Percentiles rank a stretch among this genome's conserved stretches.
Conservation (phyloP, 169 alveolate species). For the Theileria annulata region DNA sequence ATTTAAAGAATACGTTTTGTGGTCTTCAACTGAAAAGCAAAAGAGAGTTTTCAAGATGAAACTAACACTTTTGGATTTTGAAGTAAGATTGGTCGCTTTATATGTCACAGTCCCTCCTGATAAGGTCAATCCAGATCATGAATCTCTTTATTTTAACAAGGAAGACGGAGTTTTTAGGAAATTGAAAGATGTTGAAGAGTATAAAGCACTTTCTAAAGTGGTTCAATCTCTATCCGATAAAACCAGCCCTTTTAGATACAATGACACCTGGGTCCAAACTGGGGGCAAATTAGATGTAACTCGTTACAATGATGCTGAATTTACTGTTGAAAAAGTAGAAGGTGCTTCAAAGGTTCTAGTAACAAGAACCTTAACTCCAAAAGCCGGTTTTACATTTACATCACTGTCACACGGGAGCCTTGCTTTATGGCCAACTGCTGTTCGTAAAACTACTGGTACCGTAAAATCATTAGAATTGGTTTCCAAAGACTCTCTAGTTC, state of each 20-base stretch:
- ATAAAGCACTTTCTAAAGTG: background rate
- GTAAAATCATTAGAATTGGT: background rate
- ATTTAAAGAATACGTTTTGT: background rate
- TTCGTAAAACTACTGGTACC: background rate
- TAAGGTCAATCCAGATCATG: background rate
- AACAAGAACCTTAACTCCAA: background rate
- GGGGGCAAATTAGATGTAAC: background rate
- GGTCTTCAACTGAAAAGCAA: background rate
- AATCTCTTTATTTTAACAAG: background rate
- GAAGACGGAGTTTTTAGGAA: background rate
- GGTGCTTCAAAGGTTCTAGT: background rate
- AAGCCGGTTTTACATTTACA: background rate
- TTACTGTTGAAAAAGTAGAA: background rate
- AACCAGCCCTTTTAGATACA: background rate
- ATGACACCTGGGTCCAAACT: background rate
- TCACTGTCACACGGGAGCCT: background rate
- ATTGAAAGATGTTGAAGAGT: background rate
- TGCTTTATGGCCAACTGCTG: background rate
- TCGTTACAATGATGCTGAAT: background rate
- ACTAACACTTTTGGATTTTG: conserved; percentile 2
- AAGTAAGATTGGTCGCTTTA: background rate
- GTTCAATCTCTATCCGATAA: background rate
- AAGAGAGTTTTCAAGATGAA: background rate
- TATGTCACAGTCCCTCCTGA: background rate
- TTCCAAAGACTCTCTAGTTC: background rate